These are phyloP conservation scores for Neonectria magnoliae DNA, from an alignment of 2,329 filamentous ascomycete species.

Conservation along the genomic window DNA sequence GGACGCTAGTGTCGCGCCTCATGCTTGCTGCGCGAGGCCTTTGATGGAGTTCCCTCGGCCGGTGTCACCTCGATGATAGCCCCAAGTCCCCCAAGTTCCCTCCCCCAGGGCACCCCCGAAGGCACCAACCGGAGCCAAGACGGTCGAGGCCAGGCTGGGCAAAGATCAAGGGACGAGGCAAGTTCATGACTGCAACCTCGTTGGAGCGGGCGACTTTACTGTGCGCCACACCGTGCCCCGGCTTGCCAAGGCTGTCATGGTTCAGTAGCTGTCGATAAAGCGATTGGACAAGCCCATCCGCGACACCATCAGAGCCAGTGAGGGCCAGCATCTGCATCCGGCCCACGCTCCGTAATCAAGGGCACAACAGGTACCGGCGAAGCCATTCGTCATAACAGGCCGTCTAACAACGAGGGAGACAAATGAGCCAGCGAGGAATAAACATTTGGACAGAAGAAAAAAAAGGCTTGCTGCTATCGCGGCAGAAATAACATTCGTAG, in stretches of 20 bases:
- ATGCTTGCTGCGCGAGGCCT: slow-evolving; percentile 28
- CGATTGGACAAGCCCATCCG: slow-evolving; percentile 35
- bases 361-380: slow-evolving; percentile 28
- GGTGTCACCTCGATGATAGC: slow-evolving; percentile 13
- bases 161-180: slow-evolving; percentile 31
- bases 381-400: slow-evolving; percentile 39
- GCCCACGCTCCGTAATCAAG: slow-evolving; percentile 19
- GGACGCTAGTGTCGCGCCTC: slow-evolving; percentile 36
- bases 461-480: slow-evolving; percentile 11
- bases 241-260: slow-evolving; percentile 37
- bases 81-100: neutral
- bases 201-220: slow-evolving; percentile 26
- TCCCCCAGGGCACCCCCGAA: slow-evolving; percentile 1
- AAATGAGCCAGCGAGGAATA: slow-evolving; percentile 14
- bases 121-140: slow-evolving; percentile 33
- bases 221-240: slow-evolving; percentile 31
- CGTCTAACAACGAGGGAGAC: slow-evolving; percentile 29
- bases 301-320: slow-evolving; percentile 28
- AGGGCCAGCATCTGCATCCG: slow-evolving; percentile 28
- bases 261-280: slow-evolving; percentile 44
- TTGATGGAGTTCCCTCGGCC: slow-evolving; percentile 30
- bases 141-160: slow-evolving; percentile 36
- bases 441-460: slow-evolving; percentile 15
- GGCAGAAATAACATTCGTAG: slow-evolving; percentile 5
- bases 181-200: slow-evolving; percentile 24